These are phyloP conservation scores for Fraxinus anomala DNA, from an alignment of 257 asterid genomes.

Conservation along the genomic window DNA sequence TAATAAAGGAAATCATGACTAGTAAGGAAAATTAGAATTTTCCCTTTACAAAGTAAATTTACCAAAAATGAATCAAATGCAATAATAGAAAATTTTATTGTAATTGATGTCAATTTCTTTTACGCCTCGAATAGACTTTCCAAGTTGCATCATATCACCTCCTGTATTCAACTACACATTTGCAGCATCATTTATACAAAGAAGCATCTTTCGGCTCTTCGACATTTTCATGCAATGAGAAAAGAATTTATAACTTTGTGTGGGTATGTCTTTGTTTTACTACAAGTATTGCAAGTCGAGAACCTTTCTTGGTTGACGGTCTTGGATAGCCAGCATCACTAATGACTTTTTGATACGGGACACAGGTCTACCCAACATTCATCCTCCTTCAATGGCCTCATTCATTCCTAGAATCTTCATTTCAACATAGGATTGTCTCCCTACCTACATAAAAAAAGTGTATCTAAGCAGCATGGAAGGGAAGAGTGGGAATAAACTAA, in stretches of 20 bases:
- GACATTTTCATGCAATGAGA: not conserved
- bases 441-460: slow-evolving; percentile 44
- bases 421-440: slow-evolving; percentile 58
- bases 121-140: too few relatives aligned
- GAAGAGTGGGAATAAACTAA: too few relatives aligned
- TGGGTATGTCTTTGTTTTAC: not conserved
- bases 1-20: too few relatives aligned
- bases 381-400: slow-evolving; percentile 53
- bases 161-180: not conserved
- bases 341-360: slow-evolving; percentile 4
- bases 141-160: not conserved
- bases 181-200: not conserved
- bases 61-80: too few relatives aligned
- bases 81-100: too few relatives aligned
- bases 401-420: slow-evolving; percentile 58
- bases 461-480: too few relatives aligned
- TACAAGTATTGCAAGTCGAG: slow-evolving; percentile 16
- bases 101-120: too few relatives aligned
- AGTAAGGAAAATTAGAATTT: too few relatives aligned
- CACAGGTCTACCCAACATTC: slow-evolving; percentile 75
- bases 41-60: too few relatives aligned
- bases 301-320: not conserved
- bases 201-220: not conserved
- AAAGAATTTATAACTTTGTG: slow-evolving; percentile 2
- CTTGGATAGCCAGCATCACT: not conserved